Conservation (phyloP, 2,329 filamentous ascomycete genomes). For the Colletotrichum sublineola region DNA sequence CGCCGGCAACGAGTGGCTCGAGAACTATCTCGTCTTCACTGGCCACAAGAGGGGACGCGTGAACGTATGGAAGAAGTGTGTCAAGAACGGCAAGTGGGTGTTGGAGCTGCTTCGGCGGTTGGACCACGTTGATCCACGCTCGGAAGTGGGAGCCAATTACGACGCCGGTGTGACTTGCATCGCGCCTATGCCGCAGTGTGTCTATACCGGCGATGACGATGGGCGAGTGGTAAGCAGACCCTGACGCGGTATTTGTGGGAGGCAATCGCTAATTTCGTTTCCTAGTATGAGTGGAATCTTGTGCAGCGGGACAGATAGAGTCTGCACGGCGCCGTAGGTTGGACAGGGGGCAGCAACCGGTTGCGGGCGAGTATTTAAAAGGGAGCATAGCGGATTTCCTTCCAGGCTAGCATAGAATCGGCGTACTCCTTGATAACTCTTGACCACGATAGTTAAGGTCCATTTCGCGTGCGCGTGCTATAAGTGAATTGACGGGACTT, state of each 20-base stretch:
- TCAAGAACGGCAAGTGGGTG: conserved; percentile 75
- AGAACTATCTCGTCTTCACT: conserved; percentile 87
- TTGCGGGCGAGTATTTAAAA: conserved; percentile 37
- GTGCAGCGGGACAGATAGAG: conserved; percentile 69
- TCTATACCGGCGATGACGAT: conserved; percentile 96
- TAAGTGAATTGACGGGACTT: conserved; percentile 22
- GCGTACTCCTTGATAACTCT: conserved; percentile 23
- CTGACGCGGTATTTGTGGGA: not conserved
- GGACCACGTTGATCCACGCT: conserved; percentile 80
- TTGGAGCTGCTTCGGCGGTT: conserved; percentile 85
- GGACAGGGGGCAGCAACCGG: not conserved
- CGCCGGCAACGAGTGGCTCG: conserved; percentile 89
- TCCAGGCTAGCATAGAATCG: conserved; percentile 35
- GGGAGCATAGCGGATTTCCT: conserved; percentile 39
- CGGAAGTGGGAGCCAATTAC: conserved; percentile 68
- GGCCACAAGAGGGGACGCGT: conserved; percentile 88
- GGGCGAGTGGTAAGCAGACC: conserved; percentile 80
- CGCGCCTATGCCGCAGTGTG: conserved; percentile 81
- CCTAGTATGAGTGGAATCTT: conserved; percentile 74
- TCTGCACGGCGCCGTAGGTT: conserved; percentile 41
- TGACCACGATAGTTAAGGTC: conserved; percentile 1
- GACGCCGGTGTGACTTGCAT: conserved; percentile 87
- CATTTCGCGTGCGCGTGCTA: conserved; percentile 10
- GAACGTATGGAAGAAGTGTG: conserved; percentile 77
- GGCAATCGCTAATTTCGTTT: conserved; percentile 27